phyloP scores from a whole-genome alignment of 768 basidiomycete genomes.

The Tylopilus sp. region DNA sequence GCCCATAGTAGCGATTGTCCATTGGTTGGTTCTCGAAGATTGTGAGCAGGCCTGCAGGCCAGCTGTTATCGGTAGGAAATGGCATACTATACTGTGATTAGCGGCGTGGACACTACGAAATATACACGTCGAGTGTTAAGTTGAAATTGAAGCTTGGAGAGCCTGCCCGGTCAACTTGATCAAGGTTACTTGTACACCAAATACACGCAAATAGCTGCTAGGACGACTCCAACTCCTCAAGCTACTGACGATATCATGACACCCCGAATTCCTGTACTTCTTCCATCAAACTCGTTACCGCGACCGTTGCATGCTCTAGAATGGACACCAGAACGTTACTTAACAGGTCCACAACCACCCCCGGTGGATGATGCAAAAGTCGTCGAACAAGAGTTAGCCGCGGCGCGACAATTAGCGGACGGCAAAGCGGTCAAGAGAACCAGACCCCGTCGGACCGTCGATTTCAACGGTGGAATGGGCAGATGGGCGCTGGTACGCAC shows the following conservation, averaged over 20 bases:
- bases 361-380: conserved; percentile 72
- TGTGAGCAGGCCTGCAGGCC: background rate
- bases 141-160: too few relatives aligned
- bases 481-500: conserved; percentile 77
- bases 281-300: conserved; percentile 44
- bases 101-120: too few relatives aligned
- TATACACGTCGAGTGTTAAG: too few relatives aligned
- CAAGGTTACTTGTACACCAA: background rate
- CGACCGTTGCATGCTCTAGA: conserved; percentile 44
- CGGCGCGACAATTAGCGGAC: conserved; percentile 66
- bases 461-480: conserved; percentile 87
- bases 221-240: too few relatives aligned
- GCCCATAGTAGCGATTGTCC: too few relatives aligned
- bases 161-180: too few relatives aligned
- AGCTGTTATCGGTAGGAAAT: too few relatives aligned
- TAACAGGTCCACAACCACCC: conserved; percentile 70
- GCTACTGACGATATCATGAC: too few relatives aligned
- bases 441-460: conserved; percentile 89
- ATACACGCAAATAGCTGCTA: background rate
- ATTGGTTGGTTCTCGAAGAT: background rate
- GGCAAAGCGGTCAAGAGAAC: conserved; percentile 88
- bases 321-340: conserved; percentile 75
- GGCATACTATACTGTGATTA: too few relatives aligned
- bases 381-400: conserved; percentile 77
- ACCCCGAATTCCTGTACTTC: conserved; percentile 46